Evolutionary conservation across 2,329 filamentous ascomycete species (phyloP).

Genomic region (Cladosporium oxysporum): DNA sequence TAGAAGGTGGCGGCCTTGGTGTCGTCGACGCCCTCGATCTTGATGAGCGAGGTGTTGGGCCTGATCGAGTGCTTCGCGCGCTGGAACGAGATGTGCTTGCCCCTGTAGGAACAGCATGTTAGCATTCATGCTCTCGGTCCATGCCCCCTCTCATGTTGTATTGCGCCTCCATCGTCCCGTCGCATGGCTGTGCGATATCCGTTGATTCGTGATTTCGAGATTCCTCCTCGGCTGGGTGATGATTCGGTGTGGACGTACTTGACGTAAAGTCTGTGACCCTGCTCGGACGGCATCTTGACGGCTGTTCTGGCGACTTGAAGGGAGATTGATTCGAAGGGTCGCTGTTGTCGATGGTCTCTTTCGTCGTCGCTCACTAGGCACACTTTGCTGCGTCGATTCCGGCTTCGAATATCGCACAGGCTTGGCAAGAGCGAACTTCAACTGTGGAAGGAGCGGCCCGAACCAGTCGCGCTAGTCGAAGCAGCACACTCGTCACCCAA

Average conservation of each 20-base stretch:
- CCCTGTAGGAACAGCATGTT: slow-evolving; percentile 57
- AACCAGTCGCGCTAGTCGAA: background rate
- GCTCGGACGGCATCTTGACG: slow-evolving; percentile 33
- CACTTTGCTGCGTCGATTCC: background rate
- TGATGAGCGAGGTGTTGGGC: slow-evolving; percentile 81
- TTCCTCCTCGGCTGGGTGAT: slow-evolving; percentile 14
- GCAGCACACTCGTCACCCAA: background rate
- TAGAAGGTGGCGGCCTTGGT: slow-evolving; percentile 94
- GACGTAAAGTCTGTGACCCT: slow-evolving; percentile 39
- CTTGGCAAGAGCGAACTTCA: background rate
- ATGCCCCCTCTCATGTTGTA: background rate
- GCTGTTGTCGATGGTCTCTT: slow-evolving; percentile 22
- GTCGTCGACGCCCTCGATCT: slow-evolving; percentile 97
- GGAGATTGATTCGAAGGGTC: slow-evolving; percentile 20
- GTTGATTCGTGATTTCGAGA: slow-evolving; percentile 11
- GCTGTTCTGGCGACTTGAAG: slow-evolving; percentile 22
- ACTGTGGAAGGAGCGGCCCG: background rate
- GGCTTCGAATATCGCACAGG: background rate
- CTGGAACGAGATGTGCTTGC: slow-evolving; percentile 97
- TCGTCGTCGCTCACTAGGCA: slow-evolving; percentile 12
- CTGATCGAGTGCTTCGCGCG: slow-evolving; percentile 89
- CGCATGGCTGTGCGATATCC: slow-evolving; percentile 10
- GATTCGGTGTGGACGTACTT: slow-evolving; percentile 31
- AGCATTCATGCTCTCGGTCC: slow-evolving; percentile 10
- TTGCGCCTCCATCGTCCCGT: slow-evolving; percentile 14